Conservation (phyloP, 1,284 basidiomycete species). For the Leccinum pallidistipes region DNA sequence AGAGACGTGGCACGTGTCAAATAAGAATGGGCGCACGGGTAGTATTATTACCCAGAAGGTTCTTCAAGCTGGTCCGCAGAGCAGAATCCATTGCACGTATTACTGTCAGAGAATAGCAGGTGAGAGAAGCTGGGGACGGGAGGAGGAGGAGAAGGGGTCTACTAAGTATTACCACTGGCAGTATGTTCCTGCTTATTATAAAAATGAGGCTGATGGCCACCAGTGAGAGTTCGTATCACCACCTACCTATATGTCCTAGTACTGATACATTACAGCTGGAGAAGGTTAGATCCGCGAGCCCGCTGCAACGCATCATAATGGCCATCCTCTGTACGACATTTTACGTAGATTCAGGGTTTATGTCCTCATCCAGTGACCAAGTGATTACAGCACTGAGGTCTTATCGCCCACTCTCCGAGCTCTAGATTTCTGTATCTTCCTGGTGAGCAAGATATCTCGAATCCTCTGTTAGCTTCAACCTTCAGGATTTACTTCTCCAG, state of each 20-base stretch:
- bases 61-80: not conserved
- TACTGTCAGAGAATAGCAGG: not conserved
- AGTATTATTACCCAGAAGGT: not conserved
- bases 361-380: not conserved
- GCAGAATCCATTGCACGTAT: not conserved
- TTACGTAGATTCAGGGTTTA: not conserved
- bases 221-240: not conserved
- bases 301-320: not conserved
- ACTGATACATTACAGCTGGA: not conserved
- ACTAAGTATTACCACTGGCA: not conserved
- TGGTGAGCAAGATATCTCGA: not conserved
- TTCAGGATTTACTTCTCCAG: not conserved
- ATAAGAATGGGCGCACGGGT: not conserved
- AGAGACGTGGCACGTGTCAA: not conserved
- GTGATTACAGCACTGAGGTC: not conserved
- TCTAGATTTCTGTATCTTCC: not conserved
- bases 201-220: not conserved
- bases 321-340: not conserved
- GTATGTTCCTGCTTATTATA: not conserved
- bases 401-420: not conserved
- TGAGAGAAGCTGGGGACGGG: not conserved
- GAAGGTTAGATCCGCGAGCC: not conserved
- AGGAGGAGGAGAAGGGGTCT: no score
- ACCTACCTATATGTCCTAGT: not conserved
- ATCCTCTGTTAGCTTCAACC: not conserved